Conservation (phyloP, 2,329 filamentous ascomycete species). For the Pyrenophora tritici-repentis region DNA sequence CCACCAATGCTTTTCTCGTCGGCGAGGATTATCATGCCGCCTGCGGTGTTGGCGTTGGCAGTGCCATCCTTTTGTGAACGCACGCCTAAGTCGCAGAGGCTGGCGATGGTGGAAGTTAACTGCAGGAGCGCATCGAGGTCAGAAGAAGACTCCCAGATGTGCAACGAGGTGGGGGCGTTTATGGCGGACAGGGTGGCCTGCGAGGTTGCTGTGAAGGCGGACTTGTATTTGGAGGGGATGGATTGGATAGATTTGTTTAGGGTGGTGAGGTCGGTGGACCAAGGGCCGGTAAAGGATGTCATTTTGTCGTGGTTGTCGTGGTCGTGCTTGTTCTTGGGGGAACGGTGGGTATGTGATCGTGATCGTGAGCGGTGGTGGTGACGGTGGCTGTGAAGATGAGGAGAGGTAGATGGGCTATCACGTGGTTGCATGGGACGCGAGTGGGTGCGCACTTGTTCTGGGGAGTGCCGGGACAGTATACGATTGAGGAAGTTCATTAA, state of each 20-base stretch:
- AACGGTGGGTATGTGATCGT: neutral
- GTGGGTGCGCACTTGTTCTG: neutral
- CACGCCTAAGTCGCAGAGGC: slow-evolving; percentile 31
- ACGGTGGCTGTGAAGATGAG: neutral
- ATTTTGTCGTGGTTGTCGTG: slow-evolving; percentile 9
- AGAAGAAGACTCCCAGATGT: slow-evolving; percentile 42
- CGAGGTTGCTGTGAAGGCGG: slow-evolving; percentile 27
- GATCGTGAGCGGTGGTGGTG: neutral
- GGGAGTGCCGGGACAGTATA: slow-evolving; percentile 10
- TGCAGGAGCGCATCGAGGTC: slow-evolving; percentile 42
- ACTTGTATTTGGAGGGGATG: slow-evolving; percentile 33
- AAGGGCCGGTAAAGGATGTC: slow-evolving; percentile 32
- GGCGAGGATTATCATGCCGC: slow-evolving; percentile 39
- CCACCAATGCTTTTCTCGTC: slow-evolving; percentile 15
- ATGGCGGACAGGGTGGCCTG: slow-evolving; percentile 26
- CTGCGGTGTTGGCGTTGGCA: slow-evolving; percentile 1
- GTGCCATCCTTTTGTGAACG: slow-evolving; percentile 16
- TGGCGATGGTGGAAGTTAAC: slow-evolving; percentile 37
- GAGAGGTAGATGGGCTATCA: neutral
- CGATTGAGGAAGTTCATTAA: slow-evolving; percentile 20
- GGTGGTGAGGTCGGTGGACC: slow-evolving; percentile 29
- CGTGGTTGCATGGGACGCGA: neutral
- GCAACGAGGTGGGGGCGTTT: slow-evolving; percentile 29
- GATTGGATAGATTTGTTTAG: slow-evolving; percentile 32
- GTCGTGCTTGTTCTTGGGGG: slow-evolving; percentile 11